Evolutionary conservation across 139 green algal genomes (phyloP), one percentile per base, ranked within the genome.

Genomic region (Chlamydomonas asymmetrica): DNA sequence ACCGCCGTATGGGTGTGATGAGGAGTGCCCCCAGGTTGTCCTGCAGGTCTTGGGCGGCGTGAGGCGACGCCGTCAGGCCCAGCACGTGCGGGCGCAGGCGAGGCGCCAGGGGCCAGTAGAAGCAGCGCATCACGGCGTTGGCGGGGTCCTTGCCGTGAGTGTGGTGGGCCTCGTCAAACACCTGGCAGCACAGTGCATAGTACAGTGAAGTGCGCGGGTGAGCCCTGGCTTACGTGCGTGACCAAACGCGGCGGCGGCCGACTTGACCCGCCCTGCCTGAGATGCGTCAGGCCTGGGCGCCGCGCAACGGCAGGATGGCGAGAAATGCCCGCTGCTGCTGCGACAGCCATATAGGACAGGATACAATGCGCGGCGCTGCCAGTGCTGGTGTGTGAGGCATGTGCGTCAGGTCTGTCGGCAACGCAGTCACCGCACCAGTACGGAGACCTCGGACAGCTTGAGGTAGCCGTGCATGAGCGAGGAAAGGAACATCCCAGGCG

Each of bases 161-260:
- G 52, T 85, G 82, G 57, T 88, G 82, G 65, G 65, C 80, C 69
- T 88, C 82, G 65, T 88, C 82, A 31, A 88, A 23, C 31, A 88
- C 73, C 31, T 87, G 64, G 29, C 87, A 35, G 3, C 79, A 43
- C 0, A 86, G 13, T 27, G n/a, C 22, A 22, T 37, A 73, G 83
- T 82, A 50, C 77, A 5, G 22, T 4, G 43, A 5, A 16, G 3
- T 27, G 63, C 7, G 31, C 7, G 8, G 3, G 5, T 31, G 16
- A 37, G 35, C 62, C 37, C 37, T 20, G 3, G 35, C 38, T 29
- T 68, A 68, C 4, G 62, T 13, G 45, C 45, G 13, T 16, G 13
- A 52, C 13, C 45, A 52, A 10, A 16, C 18, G 13, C 13, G 45
- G 45, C 18, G 45, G 45, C 45, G 45, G 13, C 18, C 62, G n/a